phyloP scores from a whole-genome alignment of 768 basidiomycete genomes.

The Xerocomus potaroensis region DNA sequence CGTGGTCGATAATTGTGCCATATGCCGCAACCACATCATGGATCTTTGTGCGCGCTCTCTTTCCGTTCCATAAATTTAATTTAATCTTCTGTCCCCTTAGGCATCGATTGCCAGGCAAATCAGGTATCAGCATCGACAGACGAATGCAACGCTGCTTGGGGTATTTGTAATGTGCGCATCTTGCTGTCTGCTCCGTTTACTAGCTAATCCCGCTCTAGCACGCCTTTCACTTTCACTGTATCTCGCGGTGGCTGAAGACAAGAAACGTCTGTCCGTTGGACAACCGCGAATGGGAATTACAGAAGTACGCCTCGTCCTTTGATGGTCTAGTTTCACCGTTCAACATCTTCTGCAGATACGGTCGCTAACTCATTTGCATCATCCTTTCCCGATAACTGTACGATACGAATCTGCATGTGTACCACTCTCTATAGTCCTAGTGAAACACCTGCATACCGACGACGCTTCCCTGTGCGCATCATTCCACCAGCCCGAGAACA shows the following conservation, averaged over 20 bases:
- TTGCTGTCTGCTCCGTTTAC: not conserved
- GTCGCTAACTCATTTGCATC: slow-evolving; percentile 30
- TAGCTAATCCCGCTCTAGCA: slow-evolving; percentile 49
- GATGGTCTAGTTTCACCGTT: not conserved
- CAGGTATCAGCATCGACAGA: slow-evolving; percentile 96
- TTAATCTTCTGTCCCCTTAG: slow-evolving; percentile 38
- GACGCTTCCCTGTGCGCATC: too few relatives aligned
- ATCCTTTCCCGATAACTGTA: slow-evolving; percentile 11
- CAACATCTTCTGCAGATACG: slow-evolving; percentile 31
- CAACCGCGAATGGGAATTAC: slow-evolving; percentile 95
- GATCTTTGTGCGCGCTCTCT: slow-evolving; percentile 76
- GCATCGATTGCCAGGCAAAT: slow-evolving; percentile 99
- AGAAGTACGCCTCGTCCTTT: slow-evolving; percentile 63
- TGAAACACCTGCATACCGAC: too few relatives aligned
- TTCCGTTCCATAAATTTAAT: not conserved
- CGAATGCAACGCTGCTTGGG: slow-evolving; percentile 98
- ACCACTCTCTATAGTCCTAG: slow-evolving; percentile 2
- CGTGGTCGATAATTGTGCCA: slow-evolving; percentile 98
- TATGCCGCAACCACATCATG: slow-evolving; percentile 99
- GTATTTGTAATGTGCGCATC: slow-evolving; percentile 83
- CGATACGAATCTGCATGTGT: slow-evolving; percentile 17
- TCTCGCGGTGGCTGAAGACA: slow-evolving; percentile 98
- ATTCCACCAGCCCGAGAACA: not conserved
- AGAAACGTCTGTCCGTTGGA: slow-evolving; percentile 92
- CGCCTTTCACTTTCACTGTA: slow-evolving; percentile 99